Evolutionary conservation across 108 stramenopile species (phyloP), one percentile per base, ranked within the genome.

Genomic region (Nitzschia sp.): DNA sequence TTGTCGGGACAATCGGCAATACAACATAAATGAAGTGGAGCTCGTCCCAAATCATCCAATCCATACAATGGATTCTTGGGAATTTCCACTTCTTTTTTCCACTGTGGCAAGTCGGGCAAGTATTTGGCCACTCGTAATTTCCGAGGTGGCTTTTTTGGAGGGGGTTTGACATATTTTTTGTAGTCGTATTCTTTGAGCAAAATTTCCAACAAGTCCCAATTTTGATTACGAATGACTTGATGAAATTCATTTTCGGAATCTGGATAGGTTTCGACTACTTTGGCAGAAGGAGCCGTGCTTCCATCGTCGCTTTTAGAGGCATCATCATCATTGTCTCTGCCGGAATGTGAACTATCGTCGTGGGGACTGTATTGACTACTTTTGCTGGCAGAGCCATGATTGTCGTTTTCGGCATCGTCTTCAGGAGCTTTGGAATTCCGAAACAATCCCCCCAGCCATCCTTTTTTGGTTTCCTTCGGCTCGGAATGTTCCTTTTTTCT

Each of bases 171-270:
- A 6, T 63, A 55, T 23, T 34, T 53, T 49, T 77, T 77, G 33
- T 35, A 66, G 31, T 70, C 64, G 29, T 70, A 70, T 23, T 70
- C 69, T 63, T 70, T 65, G 27, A 77, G 46, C 18, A 77, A 59
- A 21, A 38, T 51, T 32, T 77, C 76, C 34, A 77, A 15, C 3
- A 35, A 29, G 30, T 70, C 69, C 76, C 76, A 77, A 53, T 77
- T 55, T 23, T 77, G 68, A 64, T 65, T 68, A 32, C 64, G 63
- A 46, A 77, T 70, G 9, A 64, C 66, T 46, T 66, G 31, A 38
- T 75, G 74, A 56, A 55, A 75, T 62, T 75, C 74, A 25, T 66
- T 75, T 29, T 75, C 74, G 21, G 17, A 53, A 27, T 75, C 59
- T 30, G 47, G 46, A 19, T 56, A 57, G 5, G 74, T 75, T 55